Conservation (phyloP, 164 flowering plant genomes). For the Piper betle region DNA sequence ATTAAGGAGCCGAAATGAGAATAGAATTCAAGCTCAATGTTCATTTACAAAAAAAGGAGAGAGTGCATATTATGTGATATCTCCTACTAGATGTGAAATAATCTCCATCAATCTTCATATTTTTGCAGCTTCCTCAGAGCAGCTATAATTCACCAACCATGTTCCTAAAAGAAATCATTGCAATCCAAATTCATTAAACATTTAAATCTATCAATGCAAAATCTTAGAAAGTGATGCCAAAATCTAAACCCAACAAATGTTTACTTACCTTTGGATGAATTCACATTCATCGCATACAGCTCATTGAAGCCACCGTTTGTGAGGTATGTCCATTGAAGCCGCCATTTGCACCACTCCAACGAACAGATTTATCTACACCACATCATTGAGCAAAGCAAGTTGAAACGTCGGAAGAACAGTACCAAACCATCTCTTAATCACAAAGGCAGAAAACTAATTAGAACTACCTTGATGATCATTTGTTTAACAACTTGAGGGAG, state of each 20-base stretch:
- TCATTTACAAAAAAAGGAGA: too few species aligned
- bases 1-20: neutral
- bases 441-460: neutral
- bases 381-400: neutral
- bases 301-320: neutral
- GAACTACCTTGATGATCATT: conserved; percentile 62
- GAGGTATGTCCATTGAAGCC: neutral
- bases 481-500: conserved; percentile 52
- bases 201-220: too few species aligned
- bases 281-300: neutral
- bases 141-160: neutral
- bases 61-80: neutral
- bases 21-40: neutral
- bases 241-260: too few species aligned
- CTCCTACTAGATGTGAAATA: neutral
- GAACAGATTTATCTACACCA: neutral
- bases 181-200: neutral
- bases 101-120: neutral
- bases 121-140: neutral
- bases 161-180: neutral
- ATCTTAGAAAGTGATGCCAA: neutral
- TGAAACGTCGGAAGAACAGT: neutral
- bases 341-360: neutral
- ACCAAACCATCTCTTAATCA: conserved; percentile 19
- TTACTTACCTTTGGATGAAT: neutral